A percentile compares a stretch with the other conserved stretches of the same genome.
phyloP scores from a whole-genome alignment of 345 rosid species.

The Populus euphratica region DNA sequence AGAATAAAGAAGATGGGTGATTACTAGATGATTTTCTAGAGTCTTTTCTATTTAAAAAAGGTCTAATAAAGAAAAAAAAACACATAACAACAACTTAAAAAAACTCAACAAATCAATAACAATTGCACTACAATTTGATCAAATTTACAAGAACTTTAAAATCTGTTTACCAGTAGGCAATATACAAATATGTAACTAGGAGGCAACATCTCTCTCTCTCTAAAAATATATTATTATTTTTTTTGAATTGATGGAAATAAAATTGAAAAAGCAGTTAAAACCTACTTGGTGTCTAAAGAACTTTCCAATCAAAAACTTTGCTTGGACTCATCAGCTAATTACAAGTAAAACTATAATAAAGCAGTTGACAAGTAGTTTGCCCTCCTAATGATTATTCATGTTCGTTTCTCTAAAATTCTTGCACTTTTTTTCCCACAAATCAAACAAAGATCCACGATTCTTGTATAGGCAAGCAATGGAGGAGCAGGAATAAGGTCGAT shows the following conservation, averaged over 20 bases:
- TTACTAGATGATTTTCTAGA: no score
- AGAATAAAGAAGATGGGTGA: no score
- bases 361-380: neutral
- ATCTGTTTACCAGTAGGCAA: no score
- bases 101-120: no score
- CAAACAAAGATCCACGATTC: constrained; percentile 11
- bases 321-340: neutral
- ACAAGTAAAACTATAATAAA: neutral
- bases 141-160: no score
- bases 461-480: constrained; percentile 12
- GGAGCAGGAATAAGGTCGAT: constrained; percentile 1
- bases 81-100: no score
- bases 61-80: no score
- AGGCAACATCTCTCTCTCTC: no score
- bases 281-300: neutral
- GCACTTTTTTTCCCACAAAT: neutral
- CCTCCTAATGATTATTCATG: neutral
- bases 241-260: neutral
- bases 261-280: neutral
- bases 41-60: no score
- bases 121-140: no score
- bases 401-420: neutral
- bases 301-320: neutral
- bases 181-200: no score
- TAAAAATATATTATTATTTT: neutral